Percentiles rank a stretch among this genome's conserved stretches.
These are phyloP conservation scores for Mycena chlorophos DNA, from an alignment of 768 basidiomycete genomes.

Conservation along the genomic window DNA sequence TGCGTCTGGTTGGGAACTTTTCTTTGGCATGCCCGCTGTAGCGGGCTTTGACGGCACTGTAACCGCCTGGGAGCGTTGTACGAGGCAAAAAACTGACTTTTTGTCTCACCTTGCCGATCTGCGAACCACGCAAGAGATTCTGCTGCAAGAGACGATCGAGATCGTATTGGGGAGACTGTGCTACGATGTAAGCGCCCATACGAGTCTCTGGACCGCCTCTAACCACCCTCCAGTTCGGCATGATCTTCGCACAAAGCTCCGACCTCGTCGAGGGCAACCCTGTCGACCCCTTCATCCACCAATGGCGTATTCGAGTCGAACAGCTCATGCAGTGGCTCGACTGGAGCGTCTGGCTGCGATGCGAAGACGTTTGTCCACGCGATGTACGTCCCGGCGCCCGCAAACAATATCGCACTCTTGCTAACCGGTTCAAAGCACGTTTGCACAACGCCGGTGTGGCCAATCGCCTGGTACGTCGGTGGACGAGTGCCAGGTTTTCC, in stretches of 20 bases:
- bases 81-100: constrained; percentile 19
- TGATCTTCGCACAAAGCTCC: constrained; percentile 22
- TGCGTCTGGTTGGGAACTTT: constrained; percentile 23
- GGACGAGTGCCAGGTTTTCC: too few relatives aligned
- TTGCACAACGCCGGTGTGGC: constrained; percentile 24
- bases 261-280: constrained; percentile 3
- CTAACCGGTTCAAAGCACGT: constrained; percentile 12
- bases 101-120: constrained; percentile 7
- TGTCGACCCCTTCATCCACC: background rate
- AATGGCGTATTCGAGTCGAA: constrained; percentile 12
- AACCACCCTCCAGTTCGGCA: constrained; percentile 16
- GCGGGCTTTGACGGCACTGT: background rate
- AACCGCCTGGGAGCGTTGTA: constrained; percentile 22
- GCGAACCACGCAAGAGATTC: constrained; percentile 19
- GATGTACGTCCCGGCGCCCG: constrained; percentile 13
- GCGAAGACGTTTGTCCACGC: constrained; percentile 20
- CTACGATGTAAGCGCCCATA: constrained; percentile 11
- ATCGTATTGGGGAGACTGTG: constrained; percentile 21
- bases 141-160: constrained; percentile 18
- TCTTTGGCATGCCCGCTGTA: constrained; percentile 12
- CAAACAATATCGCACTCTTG: background rate
- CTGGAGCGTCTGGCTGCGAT: constrained; percentile 22
- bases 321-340: constrained; percentile 22
- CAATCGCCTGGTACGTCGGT: constrained; percentile 18
- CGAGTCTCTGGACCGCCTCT: background rate